Conservation (phyloP, 2,329 filamentous ascomycete genomes). For the Penicillium rolfsii region DNA sequence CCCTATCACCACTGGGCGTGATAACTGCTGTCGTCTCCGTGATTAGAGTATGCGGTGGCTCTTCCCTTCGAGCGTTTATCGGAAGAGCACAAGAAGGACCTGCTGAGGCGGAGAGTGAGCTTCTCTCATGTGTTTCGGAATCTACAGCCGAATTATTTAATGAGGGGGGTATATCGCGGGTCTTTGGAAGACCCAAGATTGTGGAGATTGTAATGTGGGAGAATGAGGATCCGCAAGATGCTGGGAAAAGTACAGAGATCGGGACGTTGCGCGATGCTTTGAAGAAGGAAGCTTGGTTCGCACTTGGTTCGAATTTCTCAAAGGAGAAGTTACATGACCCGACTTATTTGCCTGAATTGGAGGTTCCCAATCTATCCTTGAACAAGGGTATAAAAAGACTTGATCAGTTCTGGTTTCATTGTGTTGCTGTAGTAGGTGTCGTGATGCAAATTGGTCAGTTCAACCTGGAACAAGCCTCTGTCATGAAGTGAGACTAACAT, state of each 20-base stretch:
- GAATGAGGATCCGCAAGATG: slow-evolving; percentile 42
- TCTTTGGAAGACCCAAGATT: slow-evolving; percentile 40
- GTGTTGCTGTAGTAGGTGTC: slow-evolving; percentile 32
- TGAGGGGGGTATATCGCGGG: slow-evolving; percentile 43
- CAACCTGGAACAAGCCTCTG: background rate
- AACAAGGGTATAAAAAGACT: slow-evolving; percentile 41
- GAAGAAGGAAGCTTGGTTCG: slow-evolving; percentile 27
- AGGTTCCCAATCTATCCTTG: slow-evolving; percentile 41
- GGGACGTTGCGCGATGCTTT: slow-evolving; percentile 36
- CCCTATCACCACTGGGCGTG: slow-evolving; percentile 52
- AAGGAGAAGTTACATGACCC: slow-evolving; percentile 13
- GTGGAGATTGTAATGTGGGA: slow-evolving; percentile 48
- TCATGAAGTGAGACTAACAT: background rate
- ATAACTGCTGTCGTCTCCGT: slow-evolving; percentile 50
- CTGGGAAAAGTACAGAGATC: slow-evolving; percentile 22
- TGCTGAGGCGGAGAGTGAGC: slow-evolving; percentile 47
- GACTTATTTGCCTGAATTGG: slow-evolving; percentile 29
- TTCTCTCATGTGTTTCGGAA: slow-evolving; percentile 53
- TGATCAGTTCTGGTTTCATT: slow-evolving; percentile 35
- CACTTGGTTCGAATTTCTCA: slow-evolving; percentile 1
- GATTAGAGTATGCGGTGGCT: slow-evolving; percentile 51
- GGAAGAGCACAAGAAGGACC: slow-evolving; percentile 51
- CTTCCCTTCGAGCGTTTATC: slow-evolving; percentile 50
- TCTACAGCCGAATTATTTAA: slow-evolving; percentile 54
- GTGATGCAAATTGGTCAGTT: slow-evolving; percentile 36